Conservation (phyloP, 164 flowering plant genomes). For the Vitis labrusca region DNA sequence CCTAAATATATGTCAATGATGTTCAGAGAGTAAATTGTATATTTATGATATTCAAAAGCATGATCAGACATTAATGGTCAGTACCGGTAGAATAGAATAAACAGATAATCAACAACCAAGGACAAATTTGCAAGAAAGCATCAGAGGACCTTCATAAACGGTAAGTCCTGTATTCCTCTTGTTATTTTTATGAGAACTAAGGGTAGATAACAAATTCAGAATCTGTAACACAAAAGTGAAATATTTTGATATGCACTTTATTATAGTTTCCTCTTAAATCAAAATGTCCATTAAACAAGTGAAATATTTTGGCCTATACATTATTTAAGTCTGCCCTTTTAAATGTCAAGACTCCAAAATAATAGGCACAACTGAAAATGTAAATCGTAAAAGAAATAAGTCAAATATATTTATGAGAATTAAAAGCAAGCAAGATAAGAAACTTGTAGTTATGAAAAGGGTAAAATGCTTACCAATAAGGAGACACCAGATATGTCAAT, state of each 20-base stretch:
- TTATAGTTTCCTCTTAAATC: not conserved
- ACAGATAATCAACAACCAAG: not conserved
- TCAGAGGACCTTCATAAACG: not conserved
- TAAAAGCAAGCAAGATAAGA: not conserved
- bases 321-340: not conserved
- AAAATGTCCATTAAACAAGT: not conserved
- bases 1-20: no score
- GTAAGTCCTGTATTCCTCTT: not conserved
- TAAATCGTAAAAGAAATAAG: not conserved
- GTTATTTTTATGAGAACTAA: not conserved
- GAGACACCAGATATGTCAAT: slow-evolving; percentile 70
- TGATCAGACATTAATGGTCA: not conserved
- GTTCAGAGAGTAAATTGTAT: no score
- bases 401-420: not conserved
- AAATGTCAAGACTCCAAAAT: not conserved
- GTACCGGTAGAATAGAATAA: not conserved
- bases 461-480: slow-evolving; percentile 55
- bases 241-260: no score
- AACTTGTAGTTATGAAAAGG: not conserved
- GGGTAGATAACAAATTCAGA: no score
- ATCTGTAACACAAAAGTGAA: no score
- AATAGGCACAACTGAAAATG: not conserved
- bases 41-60: not conserved
- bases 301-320: not conserved
- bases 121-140: not conserved